Percentiles rank a stretch among this genome's conserved stretches.
Evolutionary conservation across 768 basidiomycete genomes (phyloP).

Genomic region (Psilocybe azurescens): DNA sequence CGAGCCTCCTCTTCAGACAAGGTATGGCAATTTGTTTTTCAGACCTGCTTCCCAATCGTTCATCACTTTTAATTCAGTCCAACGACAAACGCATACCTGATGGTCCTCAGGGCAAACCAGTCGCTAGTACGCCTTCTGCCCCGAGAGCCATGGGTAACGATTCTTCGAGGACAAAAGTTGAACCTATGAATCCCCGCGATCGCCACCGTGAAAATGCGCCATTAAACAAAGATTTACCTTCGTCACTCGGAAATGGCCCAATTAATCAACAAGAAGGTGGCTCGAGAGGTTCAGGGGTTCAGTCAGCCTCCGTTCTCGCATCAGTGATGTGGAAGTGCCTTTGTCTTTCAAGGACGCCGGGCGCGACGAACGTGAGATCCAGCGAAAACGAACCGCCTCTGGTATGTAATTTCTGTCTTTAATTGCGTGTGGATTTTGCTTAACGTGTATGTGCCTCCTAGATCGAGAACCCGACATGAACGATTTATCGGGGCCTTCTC

Average conservation of each 20-base stretch:
- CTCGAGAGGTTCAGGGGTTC: constrained; percentile 19
- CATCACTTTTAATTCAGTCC: constrained; percentile 34
- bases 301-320: constrained; percentile 42
- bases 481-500: constrained; percentile 38
- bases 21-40: constrained; percentile 40
- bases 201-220: constrained; percentile 55
- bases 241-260: constrained; percentile 20
- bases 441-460: constrained; percentile 25
- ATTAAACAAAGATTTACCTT: constrained; percentile 26
- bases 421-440: constrained; percentile 8
- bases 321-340: constrained; percentile 62
- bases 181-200: constrained; percentile 37
- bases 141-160: constrained; percentile 67
- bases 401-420: constrained; percentile 48
- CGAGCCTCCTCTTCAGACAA: constrained; percentile 61
- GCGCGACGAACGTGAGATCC: constrained; percentile 64
- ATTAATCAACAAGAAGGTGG: constrained; percentile 27
- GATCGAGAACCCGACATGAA: constrained; percentile 68
- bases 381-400: constrained; percentile 69
- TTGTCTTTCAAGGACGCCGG: constrained; percentile 53
- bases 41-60: background rate
- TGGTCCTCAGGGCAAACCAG: constrained; percentile 52
- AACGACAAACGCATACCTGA: constrained; percentile 63
- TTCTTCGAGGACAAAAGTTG: constrained; percentile 21
- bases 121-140: constrained; percentile 67